phyloP scores from a whole-genome alignment of 805 yeast species.

The Yarrowia osloensis region DNA sequence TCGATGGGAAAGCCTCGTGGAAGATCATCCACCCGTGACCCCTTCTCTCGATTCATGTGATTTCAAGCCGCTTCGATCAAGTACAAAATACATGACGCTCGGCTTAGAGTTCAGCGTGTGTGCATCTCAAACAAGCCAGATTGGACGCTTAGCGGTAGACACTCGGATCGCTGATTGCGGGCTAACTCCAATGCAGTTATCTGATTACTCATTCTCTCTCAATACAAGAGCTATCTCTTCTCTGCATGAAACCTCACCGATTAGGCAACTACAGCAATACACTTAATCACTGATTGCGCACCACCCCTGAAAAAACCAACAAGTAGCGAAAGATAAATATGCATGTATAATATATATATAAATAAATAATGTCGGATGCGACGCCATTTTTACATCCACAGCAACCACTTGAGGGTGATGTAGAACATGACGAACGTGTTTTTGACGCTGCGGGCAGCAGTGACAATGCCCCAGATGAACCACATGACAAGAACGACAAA shows the following conservation, averaged over 20 bases:
- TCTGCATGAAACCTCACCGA: no score
- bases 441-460: conserved; percentile 30
- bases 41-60: not conserved
- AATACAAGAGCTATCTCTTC: no score
- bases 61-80: not conserved
- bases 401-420: conserved; percentile 34
- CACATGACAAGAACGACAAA: conserved; percentile 37
- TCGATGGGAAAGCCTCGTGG: not conserved
- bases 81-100: not conserved
- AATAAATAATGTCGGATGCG: not conserved
- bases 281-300: not conserved
- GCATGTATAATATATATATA: conserved; percentile 13
- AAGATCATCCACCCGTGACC: not conserved
- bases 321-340: not conserved
- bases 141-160: not conserved
- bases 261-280: no score
- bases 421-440: conserved; percentile 23
- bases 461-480: conserved; percentile 38
- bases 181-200: not conserved
- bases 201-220: no score
- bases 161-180: not conserved
- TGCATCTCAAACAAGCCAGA: not conserved
- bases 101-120: not conserved
- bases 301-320: no score
- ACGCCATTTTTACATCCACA: conserved; percentile 35